Percentiles rank a stretch among this genome's conserved stretches.
phyloP scores from a whole-genome alignment of 371 early-diverging fungal genomes.

The Mucor indicus region DNA sequence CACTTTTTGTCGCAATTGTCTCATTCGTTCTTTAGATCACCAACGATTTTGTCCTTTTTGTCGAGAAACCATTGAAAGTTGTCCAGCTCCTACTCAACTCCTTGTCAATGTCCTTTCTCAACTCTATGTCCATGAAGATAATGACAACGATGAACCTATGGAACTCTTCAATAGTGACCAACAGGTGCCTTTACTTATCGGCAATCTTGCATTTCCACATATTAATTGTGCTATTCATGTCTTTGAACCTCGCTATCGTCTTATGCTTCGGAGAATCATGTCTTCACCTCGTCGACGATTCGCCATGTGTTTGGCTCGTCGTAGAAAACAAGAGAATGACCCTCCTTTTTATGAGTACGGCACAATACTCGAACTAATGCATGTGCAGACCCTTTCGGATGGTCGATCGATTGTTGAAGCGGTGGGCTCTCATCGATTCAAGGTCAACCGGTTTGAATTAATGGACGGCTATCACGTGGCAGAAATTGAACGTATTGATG shows the following conservation, averaged over 20 bases:
- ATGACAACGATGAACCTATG: conserved; percentile 7
- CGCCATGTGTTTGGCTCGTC: conserved; percentile 52
- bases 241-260: conserved; percentile 64
- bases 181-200: conserved; percentile 61
- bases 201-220: conserved; percentile 61
- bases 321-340: conserved; percentile 12
- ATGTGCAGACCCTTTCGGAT: conserved; percentile 40
- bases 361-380: conserved; percentile 44
- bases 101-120: conserved; percentile 7
- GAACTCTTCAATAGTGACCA: conserved; percentile 5
- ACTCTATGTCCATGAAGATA: conserved; percentile 11
- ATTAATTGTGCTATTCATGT: conserved; percentile 63
- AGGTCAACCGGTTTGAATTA: conserved; percentile 17
- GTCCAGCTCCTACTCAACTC: conserved; percentile 20
- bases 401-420: conserved; percentile 45
- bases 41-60: conserved; percentile 31
- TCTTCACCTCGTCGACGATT: conserved; percentile 47
- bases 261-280: conserved; percentile 58
- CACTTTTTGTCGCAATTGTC: conserved; percentile 62
- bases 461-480: conserved; percentile 41
- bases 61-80: conserved; percentile 18
- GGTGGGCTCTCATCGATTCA: conserved; percentile 34
- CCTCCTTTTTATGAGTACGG: conserved; percentile 37
- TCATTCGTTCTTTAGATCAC: conserved; percentile 38
- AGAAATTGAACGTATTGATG: conserved; percentile 45